phyloP scores from a whole-genome alignment of 306 rosid genomes.

The Amphicarpaea edgeworthii region DNA sequence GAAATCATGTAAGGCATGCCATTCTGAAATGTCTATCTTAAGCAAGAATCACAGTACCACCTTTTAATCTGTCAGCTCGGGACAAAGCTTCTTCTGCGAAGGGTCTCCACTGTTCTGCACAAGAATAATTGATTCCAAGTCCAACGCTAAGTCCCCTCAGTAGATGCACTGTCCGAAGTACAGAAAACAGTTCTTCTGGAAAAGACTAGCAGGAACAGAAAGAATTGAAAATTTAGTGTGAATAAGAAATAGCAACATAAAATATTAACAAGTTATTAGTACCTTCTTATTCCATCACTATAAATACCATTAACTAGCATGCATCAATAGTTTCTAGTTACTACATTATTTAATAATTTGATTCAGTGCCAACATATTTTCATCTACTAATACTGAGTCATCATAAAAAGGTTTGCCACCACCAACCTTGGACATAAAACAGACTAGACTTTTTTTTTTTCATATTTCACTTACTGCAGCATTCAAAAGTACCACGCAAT shows the following conservation, averaged over 20 bases:
- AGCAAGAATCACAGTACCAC: conserved; percentile 53
- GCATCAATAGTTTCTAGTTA: conserved; percentile 6
- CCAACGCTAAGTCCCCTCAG: conserved; percentile 98
- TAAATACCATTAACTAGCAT: conserved; percentile 15
- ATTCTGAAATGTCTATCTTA: not conserved
- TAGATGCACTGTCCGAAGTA: conserved; percentile 91
- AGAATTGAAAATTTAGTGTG: conserved; percentile 25
- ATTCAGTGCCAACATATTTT: conserved; percentile 22
- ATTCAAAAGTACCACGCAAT: not conserved
- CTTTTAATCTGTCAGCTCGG: conserved; percentile 77
- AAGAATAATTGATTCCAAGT: conserved; percentile 92
- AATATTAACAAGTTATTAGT: conserved; percentile 36
- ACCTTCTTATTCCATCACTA: conserved; percentile 20
- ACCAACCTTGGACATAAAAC: not conserved
- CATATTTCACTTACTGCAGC: not conserved
- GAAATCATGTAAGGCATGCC: conserved; percentile 1
- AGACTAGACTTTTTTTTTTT: not conserved
- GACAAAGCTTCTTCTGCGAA: conserved; percentile 88
- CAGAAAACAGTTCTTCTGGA: conserved; percentile 95
- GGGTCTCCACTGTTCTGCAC: conserved; percentile 97
- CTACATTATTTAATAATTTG: not conserved
- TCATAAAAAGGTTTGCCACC: not conserved
- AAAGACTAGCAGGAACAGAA: conserved; percentile 63
- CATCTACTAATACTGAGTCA: not conserved
- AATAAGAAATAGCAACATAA: conserved; percentile 29